Percentiles rank a stretch among this genome's conserved stretches.
Conservation (phyloP, 768 basidiomycete genomes). For the Lactarius psammicola region DNA sequence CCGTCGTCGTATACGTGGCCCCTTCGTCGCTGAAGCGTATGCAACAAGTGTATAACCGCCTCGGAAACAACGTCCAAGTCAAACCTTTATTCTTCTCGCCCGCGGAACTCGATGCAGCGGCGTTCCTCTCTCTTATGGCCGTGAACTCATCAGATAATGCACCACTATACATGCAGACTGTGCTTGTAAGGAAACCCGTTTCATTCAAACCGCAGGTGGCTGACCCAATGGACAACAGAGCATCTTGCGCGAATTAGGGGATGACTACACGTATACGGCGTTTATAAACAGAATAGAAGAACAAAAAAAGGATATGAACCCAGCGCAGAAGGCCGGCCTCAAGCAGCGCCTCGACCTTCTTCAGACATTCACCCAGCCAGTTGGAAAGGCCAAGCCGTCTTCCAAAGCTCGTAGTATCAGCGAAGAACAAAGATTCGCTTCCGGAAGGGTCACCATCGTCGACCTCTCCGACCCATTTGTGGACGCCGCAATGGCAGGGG, state of each 20-base stretch:
- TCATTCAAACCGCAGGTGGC: neutral
- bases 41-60: slow-evolving; percentile 47
- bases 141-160: slow-evolving; percentile 58
- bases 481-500: slow-evolving; percentile 63
- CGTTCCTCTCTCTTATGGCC: slow-evolving; percentile 75
- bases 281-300: slow-evolving; percentile 49
- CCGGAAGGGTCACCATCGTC: slow-evolving; percentile 62
- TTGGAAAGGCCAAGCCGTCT: slow-evolving; percentile 22
- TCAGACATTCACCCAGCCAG: slow-evolving; percentile 52
- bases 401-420: slow-evolving; percentile 6
- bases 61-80: slow-evolving; percentile 48
- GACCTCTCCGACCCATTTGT: slow-evolving; percentile 75
- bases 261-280: slow-evolving; percentile 49
- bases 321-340: slow-evolving; percentile 51
- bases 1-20: slow-evolving; percentile 55
- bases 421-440: slow-evolving; percentile 43
- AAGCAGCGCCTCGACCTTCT: slow-evolving; percentile 64
- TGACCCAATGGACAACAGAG: slow-evolving; percentile 39
- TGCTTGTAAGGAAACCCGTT: slow-evolving; percentile 52
- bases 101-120: slow-evolving; percentile 63
- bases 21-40: slow-evolving; percentile 60
- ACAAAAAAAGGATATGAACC: slow-evolving; percentile 54
- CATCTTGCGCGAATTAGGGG: slow-evolving; percentile 62
- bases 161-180: slow-evolving; percentile 66
- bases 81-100: slow-evolving; percentile 55